Conservation (phyloP, 495 filamentous ascomycete genomes). For the Hypoxylon trugodes region DNA sequence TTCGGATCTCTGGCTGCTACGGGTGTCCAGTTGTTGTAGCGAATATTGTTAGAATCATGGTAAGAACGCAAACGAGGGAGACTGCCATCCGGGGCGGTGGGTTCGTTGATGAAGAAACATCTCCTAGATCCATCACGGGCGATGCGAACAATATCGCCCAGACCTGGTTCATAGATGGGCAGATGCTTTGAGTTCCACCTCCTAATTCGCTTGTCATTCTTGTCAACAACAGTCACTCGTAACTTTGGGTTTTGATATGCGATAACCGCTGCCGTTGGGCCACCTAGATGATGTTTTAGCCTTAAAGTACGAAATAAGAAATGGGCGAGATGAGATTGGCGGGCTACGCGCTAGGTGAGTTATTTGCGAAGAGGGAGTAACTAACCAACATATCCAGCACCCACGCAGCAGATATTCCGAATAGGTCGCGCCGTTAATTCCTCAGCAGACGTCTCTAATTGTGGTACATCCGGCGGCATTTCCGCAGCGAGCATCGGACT, state of each 20-base stretch:
- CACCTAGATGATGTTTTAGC: constrained; percentile 59
- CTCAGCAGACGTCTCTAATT: constrained; percentile 2
- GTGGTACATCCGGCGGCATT: constrained; percentile 16
- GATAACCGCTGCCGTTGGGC: constrained; percentile 78
- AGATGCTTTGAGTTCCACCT: constrained; percentile 77
- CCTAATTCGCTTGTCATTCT: constrained; percentile 68
- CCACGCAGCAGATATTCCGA: constrained; percentile 68
- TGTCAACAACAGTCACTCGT: constrained; percentile 75
- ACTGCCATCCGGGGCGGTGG: constrained; percentile 17
- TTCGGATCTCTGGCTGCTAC: constrained; percentile 60
- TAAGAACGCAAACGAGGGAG: constrained; percentile 7
- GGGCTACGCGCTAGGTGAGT: background rate
- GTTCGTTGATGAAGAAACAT: constrained; percentile 42
- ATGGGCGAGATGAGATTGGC: background rate
- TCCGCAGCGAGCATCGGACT: constrained; percentile 50
- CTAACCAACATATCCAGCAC: constrained; percentile 72
- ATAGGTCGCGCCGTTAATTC: constrained; percentile 40
- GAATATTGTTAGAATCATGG: constrained; percentile 7
- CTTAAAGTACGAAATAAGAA: background rate
- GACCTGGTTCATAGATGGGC: constrained; percentile 80
- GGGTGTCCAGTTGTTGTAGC: constrained; percentile 22
- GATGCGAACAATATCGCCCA: constrained; percentile 70
- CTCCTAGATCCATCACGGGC: constrained; percentile 64
- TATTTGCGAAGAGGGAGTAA: constrained; percentile 8
- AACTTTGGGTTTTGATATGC: constrained; percentile 75